Percentiles rank a stretch among this genome's conserved stretches.
Evolutionary conservation across 176 grass and related monocot genomes (phyloP).

Genomic region (Typha latifolia): DNA sequence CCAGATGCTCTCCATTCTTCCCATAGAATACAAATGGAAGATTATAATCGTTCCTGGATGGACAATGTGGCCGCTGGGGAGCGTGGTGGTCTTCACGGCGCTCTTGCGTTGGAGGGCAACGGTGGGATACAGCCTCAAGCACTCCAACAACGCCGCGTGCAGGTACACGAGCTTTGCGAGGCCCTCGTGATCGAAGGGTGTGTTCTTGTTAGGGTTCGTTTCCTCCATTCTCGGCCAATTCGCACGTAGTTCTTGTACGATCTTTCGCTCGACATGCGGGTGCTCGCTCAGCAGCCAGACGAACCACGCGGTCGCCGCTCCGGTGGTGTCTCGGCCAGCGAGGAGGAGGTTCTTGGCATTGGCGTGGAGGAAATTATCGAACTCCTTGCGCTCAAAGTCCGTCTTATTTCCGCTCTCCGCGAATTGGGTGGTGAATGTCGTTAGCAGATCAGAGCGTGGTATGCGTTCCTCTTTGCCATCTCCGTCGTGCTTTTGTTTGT

Average conservation of each 20-base stretch:
- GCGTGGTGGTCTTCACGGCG: slow-evolving; percentile 23
- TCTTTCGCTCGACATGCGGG: slow-evolving; percentile 37
- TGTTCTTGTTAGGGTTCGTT: neutral
- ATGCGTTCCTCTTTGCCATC: no score
- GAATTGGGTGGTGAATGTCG: slow-evolving; percentile 25
- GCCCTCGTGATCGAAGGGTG: slow-evolving; percentile 15
- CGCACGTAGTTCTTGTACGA: slow-evolving; percentile 42
- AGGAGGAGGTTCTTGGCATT: slow-evolving; percentile 65
- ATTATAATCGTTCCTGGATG: slow-evolving; percentile 20
- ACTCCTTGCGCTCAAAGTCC: slow-evolving; percentile 10
- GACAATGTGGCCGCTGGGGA: slow-evolving; percentile 47
- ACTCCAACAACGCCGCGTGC: slow-evolving; percentile 69
- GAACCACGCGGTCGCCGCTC: slow-evolving; percentile 63
- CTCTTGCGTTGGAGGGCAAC: slow-evolving; percentile 72
- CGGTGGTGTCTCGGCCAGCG: slow-evolving; percentile 64
- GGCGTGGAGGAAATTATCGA: slow-evolving; percentile 62
- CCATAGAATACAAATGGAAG: slow-evolving; percentile 65
- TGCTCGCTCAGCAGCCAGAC: slow-evolving; percentile 66
- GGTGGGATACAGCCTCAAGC: slow-evolving; percentile 58
- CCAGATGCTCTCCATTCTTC: slow-evolving; percentile 70
- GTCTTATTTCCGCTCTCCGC: slow-evolving; percentile 37
- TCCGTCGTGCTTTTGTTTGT: neutral
- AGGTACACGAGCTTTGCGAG: slow-evolving; percentile 52
- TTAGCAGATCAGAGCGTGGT: slow-evolving; percentile 29
- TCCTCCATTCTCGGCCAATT: slow-evolving; percentile 11